Conservation (phyloP, 2,329 filamentous ascomycete species). For the Colletotrichum cuscutae region DNA sequence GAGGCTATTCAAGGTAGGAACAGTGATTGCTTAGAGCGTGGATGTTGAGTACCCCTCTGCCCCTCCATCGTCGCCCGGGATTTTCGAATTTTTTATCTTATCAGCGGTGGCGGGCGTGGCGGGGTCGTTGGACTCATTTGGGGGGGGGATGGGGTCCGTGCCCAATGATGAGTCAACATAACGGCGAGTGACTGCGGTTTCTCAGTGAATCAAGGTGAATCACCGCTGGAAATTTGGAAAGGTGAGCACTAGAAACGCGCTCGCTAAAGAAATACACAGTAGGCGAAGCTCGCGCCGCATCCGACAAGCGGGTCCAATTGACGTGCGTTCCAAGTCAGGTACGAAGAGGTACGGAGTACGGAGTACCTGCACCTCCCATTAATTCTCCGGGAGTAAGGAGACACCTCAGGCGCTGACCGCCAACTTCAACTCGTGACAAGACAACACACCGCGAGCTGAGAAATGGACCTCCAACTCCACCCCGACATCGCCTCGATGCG, state of each 20-base stretch:
- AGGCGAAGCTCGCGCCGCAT: neutral
- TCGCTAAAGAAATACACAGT: slow-evolving; percentile 6
- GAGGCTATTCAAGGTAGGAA: neutral
- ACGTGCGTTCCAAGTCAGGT: too few relatives aligned
- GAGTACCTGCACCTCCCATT: neutral
- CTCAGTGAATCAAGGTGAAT: slow-evolving; percentile 10
- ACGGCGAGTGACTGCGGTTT: neutral
- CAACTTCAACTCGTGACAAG: neutral
- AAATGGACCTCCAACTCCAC: neutral
- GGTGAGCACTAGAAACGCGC: neutral
- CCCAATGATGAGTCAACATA: slow-evolving; percentile 27
- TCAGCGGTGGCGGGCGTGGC: slow-evolving; percentile 24
- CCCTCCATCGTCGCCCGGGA: slow-evolving; percentile 23
- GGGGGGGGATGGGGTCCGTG: neutral
- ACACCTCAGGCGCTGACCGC: neutral
- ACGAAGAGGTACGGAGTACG: too few relatives aligned
- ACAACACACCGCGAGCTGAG: neutral
- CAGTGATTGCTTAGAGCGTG: neutral
- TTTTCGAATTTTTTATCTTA: slow-evolving; percentile 35
- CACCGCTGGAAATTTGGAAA: neutral
- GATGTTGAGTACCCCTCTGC: slow-evolving; percentile 16
- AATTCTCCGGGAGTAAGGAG: neutral
- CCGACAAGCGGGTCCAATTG: neutral
- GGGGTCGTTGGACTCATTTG: slow-evolving; percentile 13
- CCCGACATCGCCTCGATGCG: neutral